Base-by-base conservation (phyloP, 2,329 filamentous ascomycete genomes). In the Botrytis fabae region DNA sequence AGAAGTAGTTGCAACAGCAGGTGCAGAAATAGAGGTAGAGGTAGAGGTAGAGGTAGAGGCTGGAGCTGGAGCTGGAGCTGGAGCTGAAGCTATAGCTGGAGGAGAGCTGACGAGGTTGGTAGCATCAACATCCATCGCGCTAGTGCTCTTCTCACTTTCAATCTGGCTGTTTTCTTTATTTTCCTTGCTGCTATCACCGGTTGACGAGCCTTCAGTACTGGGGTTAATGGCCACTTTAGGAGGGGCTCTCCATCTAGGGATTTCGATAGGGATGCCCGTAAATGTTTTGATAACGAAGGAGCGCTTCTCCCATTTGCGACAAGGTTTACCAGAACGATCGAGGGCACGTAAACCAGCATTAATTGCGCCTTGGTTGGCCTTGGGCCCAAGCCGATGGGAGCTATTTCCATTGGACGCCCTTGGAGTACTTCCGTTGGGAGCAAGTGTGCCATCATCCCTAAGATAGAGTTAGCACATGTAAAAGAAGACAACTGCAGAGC, bases 341-440 rank as follows among this genome's bases (percentile, higher is more conserved):
- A 99, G 92, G 20, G 96, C 95, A 72, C 96, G 93, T 68, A 99
- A 91, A 70, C 94, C 93, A 71, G 96, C 96, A 81, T 99, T 99
- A 86, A 99, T 99, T 74, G 95, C 95, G 76, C 96, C 96, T 79
- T 95, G 93, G 82, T 98, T 98, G 69, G 95, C 95, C 83, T 98
- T 98, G 77, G 96, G 96, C 5, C 95, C 95, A 40, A 98, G 91
- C 82, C 97, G 97, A 83, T 95, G 93, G 28, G 68, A 70, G 32
- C 68, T 68, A 14, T 85, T 84, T 63, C 80, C 79, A 78, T 75
- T 81, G 80, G 74, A 80, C 78, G 78, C 84, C 75, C 74, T 82
- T 82, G 77, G 83, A 82, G 75, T 84, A 80, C 75, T 75, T 80
- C 77, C 85, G 83, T 79, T 85, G 77, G 88, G 86, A 78, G 91